These are phyloP conservation scores for Asterophora parasitica DNA, from an alignment of 768 basidiomycete genomes.

Conservation along the genomic window DNA sequence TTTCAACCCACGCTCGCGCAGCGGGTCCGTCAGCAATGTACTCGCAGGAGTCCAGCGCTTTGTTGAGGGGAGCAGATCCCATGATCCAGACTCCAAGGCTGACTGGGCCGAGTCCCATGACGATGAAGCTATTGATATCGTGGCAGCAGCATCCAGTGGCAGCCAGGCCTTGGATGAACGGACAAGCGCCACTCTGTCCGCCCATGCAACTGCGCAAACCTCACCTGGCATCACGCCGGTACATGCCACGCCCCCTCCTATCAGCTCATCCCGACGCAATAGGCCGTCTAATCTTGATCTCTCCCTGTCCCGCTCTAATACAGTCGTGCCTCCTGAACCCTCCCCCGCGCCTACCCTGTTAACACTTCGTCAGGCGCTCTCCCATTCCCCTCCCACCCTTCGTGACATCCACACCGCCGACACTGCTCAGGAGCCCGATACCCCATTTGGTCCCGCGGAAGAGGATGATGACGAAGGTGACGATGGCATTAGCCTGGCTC, in stretches of 20 bases:
- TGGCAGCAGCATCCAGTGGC: constrained; percentile 78
- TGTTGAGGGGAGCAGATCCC: constrained; percentile 26
- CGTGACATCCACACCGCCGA: constrained; percentile 17
- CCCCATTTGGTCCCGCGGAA: constrained; percentile 37
- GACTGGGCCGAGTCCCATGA: constrained; percentile 83
- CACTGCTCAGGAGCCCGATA: constrained; percentile 28
- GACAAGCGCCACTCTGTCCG: constrained; percentile 55
- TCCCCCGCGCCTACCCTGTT: constrained; percentile 61
- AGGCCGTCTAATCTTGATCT: constrained; percentile 72
- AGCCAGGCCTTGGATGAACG: constrained; percentile 80
- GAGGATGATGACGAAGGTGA: constrained; percentile 62
- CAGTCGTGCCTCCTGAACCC: constrained; percentile 40
- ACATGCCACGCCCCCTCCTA: constrained; percentile 28
- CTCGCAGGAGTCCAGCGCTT: constrained; percentile 44
- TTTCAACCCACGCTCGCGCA: constrained; percentile 41
- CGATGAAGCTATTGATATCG: constrained; percentile 80
- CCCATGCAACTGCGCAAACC: constrained; percentile 21
- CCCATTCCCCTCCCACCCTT: constrained; percentile 36
- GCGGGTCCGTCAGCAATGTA: constrained; percentile 56
- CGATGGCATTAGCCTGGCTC: constrained; percentile 67
- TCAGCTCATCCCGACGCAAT: constrained; percentile 36
- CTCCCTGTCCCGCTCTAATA: constrained; percentile 32
- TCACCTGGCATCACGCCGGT: constrained; percentile 22
- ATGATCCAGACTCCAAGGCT: constrained; percentile 43
- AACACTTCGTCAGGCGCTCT: constrained; percentile 61